These are phyloP conservation scores for Auricularia auricula-judae DNA, from an alignment of 768 basidiomycete species.

Conservation along the genomic window DNA sequence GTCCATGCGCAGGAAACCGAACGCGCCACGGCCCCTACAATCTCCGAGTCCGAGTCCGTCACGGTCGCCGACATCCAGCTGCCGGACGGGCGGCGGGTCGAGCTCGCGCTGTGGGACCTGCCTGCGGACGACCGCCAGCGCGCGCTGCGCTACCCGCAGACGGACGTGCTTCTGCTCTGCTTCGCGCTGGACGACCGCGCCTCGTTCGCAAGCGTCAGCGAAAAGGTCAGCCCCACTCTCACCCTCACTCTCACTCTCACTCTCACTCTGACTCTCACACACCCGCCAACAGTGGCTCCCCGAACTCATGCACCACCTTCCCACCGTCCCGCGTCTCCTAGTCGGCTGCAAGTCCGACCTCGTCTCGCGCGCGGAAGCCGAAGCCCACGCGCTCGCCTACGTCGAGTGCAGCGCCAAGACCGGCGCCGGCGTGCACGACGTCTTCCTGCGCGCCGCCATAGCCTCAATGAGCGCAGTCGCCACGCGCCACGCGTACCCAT, in stretches of 20 bases:
- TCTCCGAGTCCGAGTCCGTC: no score
- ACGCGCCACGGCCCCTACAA: no score
- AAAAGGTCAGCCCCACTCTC: slow-evolving; percentile 2
- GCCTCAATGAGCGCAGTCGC: background rate
- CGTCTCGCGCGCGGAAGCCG: background rate
- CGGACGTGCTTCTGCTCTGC: slow-evolving; percentile 8
- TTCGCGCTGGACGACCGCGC: slow-evolving; percentile 7
- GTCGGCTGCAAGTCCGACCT: slow-evolving; percentile 49
- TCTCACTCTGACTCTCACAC: background rate
- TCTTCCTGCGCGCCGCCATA: slow-evolving; percentile 7
- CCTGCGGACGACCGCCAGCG: slow-evolving; percentile 4
- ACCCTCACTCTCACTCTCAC: slow-evolving; percentile 1
- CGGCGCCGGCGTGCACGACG: slow-evolving; percentile 13
- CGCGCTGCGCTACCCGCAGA: slow-evolving; percentile 7
- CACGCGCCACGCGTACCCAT: background rate
- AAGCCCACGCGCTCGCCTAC: slow-evolving; percentile 2
- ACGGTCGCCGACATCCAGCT: slow-evolving; percentile 6
- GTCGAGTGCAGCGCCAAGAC: slow-evolving; percentile 11
- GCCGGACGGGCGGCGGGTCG: slow-evolving; percentile 5
- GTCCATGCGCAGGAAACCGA: no score
- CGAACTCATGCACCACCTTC: slow-evolving; percentile 13
- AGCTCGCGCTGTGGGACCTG: slow-evolving; percentile 7
- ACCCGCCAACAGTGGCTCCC: slow-evolving; percentile 10
- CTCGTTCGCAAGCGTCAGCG: slow-evolving; percentile 6
- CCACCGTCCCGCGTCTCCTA: slow-evolving; percentile 12